phyloP scores from a whole-genome alignment of 108 stramenopile genomes.

The Conticribra guillardii region DNA sequence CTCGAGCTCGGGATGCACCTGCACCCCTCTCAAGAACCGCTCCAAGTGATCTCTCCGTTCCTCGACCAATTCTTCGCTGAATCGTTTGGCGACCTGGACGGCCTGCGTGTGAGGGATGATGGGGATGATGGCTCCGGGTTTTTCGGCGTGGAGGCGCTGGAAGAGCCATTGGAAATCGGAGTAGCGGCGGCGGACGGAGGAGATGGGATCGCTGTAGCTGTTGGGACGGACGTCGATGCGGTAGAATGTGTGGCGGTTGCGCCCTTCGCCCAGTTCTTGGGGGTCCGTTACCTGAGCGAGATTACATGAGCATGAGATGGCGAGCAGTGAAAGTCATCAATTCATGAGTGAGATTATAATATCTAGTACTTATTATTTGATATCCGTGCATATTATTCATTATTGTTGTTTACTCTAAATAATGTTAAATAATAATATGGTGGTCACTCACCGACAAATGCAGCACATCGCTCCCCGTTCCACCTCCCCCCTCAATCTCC shows the following conservation, averaged over 20 bases:
- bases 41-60: constrained; percentile 78
- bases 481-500: constrained; percentile 4
- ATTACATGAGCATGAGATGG: neutral
- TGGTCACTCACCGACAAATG: neutral
- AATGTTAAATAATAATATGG: too few relatives aligned
- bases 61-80: constrained; percentile 78
- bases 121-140: constrained; percentile 90
- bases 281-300: constrained; percentile 62
- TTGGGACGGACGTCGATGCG: constrained; percentile 54
- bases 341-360: constrained; percentile 11
- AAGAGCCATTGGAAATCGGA: constrained; percentile 95
- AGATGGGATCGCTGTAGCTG: constrained; percentile 53
- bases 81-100: constrained; percentile 60
- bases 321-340: neutral
- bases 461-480: neutral
- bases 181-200: constrained; percentile 81
- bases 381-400: too few relatives aligned
- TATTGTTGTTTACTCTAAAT: too few relatives aligned
- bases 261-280: constrained; percentile 67
- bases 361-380: too few relatives aligned
- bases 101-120: constrained; percentile 90
- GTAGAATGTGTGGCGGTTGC: constrained; percentile 65
- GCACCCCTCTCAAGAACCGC: constrained; percentile 71
- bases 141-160: constrained; percentile 75
- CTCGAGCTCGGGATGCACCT: constrained; percentile 79